phyloP scores from a whole-genome alignment of 768 basidiomycete genomes.

The Postia placenta region DNA sequence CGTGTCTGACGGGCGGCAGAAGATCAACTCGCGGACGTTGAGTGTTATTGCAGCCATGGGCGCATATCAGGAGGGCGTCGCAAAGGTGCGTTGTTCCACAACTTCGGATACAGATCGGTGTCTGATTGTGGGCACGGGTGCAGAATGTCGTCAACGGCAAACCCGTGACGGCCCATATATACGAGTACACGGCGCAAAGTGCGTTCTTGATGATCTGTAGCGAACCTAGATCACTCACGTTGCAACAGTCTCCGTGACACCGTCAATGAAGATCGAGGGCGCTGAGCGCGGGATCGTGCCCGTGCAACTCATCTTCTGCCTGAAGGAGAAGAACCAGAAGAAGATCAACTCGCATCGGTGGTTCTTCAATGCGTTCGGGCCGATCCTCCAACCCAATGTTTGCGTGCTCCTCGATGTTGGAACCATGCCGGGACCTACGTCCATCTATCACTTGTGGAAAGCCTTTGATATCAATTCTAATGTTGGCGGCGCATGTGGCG shows the following conservation, averaged over 20 bases:
- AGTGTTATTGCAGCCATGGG: conserved; percentile 92
- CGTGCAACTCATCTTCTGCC: conserved; percentile 88
- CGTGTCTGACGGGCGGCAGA: conserved; percentile 79
- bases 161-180: conserved; percentile 84
- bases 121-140: background rate
- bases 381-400: conserved; percentile 83
- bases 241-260: conserved; percentile 66
- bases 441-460: conserved; percentile 92
- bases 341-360: conserved; percentile 94
- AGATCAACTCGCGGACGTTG: conserved; percentile 80
- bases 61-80: conserved; percentile 90
- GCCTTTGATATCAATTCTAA: conserved; percentile 90
- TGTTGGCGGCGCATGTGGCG: conserved; percentile 92
- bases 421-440: conserved; percentile 79
- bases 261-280: conserved; percentile 76
- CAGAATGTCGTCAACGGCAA: conserved; percentile 75
- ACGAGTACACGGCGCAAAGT: conserved; percentile 94
- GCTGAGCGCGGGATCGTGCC: conserved; percentile 78
- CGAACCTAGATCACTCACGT: conserved; percentile 6
- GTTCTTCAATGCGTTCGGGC: conserved; percentile 91
- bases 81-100: conserved; percentile 48
- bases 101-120: too few species aligned
- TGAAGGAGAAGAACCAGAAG: conserved; percentile 91
- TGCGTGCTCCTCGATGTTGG: conserved; percentile 89
- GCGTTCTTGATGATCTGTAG: conserved; percentile 22